Base-by-base conservation (phyloP, 768 basidiomycete species). In the Pulveroboletus ravenelii region DNA sequence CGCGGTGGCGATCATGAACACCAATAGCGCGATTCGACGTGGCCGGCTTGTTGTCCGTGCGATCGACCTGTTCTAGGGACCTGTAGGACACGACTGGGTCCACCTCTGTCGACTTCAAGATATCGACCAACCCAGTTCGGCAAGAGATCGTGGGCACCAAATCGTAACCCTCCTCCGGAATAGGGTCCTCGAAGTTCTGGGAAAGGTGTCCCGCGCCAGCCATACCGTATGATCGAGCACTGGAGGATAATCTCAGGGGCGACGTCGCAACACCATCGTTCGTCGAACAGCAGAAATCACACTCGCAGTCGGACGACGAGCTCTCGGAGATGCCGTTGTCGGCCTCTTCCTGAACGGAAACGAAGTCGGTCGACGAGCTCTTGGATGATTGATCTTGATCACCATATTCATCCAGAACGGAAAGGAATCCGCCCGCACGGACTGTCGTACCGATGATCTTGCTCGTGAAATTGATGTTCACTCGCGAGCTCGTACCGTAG, bases 371-470 rank as follows among this genome's bases (percentile, higher is more conserved):
- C 20, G 20, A 23, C 20, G 20, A 23, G 20, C 20, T 23, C 20
- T 23, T 4, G 20, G 20, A 23, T 23, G 20, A 23, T 23, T 23
- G 20, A 23, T 23, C 20, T 23, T 23, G 20, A 23, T 23, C 20
- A 23, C 20, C 20, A 23, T 23, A 23, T 23, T 23, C 36, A 1
- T 34, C 53, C 5, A 48, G 50, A 6, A 62, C 30, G 10, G 34
- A 52, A 12, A 62, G 52, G 52, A 61, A 63, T 3, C 27, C 8
- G 5, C 52, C 43, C 1, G 20, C 15, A 2, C 52, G 59, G 12
- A 36, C 18, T 1, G 56, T 61, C 29, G 52, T 36, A 7, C 55
- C 59, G 17, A 62, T 64, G 34, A 62, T 25, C 9, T 47, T 6
- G 35, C 48, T 62, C 20, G 14, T 41, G 47, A 63, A 61, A 5